Evolutionary conservation across 2,329 filamentous ascomycete genomes (phyloP), one percentile per base, ranked within the genome.

Genomic region (Sporothrix schenckii): DNA sequence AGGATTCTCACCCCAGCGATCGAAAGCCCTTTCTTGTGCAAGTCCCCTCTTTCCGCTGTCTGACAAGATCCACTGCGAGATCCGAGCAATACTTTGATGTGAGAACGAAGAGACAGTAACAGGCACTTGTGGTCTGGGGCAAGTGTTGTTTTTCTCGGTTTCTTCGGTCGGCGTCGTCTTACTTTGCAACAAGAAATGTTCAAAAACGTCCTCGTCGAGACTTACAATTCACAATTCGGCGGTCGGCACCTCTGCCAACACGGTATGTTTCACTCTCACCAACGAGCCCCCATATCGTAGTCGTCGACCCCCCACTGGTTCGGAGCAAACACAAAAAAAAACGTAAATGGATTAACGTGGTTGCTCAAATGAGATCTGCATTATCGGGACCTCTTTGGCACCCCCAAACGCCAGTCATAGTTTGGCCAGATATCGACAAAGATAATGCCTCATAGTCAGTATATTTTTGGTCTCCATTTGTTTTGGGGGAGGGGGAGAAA

Each of bases 311-410:
- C 58, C 58, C 58, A 63, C 58, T 63, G 44, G 39, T 47, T 63
- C 58, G 47, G 41, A 47, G 39, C 39, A 7, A 41, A 60, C 27
- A 30, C 27, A 19, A 41, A 44, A 21, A 60, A 41, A n/a, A 11
- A 41, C 11, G 39, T 47, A 44, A n/a, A 44, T 19, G 39, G 34
- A 24, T 39, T 21, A 16, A 21, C 61, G 44, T 16, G 60, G 52
- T 24, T 54, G 66, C 39, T 68, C 39, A 66, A 69, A 66, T 69
- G 66, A 34, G 68, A 70, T 70, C 68, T 66, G 52, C 68, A 69
- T 39, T 58, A 50, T 53, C 21, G 50, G 41, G 47, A 65, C 39
- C 50, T 69, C 68, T 69, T 56, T 69, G 58, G 47, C 47, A 39
- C 50, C 41, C n/a, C 24, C 34, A 54, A 47, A 66, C 47, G 47